Conservation (phyloP, 768 basidiomycete species). For the Kwoniella botswanensis region DNA sequence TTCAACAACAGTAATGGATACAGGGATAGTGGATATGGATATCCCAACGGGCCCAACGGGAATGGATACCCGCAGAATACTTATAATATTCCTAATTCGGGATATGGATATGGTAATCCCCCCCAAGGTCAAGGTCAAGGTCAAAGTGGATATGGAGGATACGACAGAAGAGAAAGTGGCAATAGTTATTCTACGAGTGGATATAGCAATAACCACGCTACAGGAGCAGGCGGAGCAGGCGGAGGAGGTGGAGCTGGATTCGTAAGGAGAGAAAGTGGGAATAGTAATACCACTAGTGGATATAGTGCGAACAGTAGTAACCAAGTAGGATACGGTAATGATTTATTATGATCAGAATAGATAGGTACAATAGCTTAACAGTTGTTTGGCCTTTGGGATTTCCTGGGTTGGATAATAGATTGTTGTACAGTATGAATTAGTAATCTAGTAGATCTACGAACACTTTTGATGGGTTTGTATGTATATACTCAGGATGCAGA, state of each 20-base stretch:
- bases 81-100: background rate
- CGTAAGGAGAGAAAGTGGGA: slow-evolving; percentile 17
- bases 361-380: background rate
- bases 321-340: background rate
- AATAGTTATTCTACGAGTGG: background rate
- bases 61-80: background rate
- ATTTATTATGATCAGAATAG: background rate
- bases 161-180: background rate
- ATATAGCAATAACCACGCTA: background rate
- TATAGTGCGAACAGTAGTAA: slow-evolving; percentile 9
- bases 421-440: background rate
- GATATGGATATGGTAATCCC: slow-evolving; percentile 2
- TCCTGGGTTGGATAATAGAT: background rate
- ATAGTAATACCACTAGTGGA: slow-evolving; percentile 19
- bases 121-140: background rate
- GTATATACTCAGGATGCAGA: too few species aligned
- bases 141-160: slow-evolving; percentile 11
- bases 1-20: background rate
- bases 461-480: too few species aligned
- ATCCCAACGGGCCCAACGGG: background rate
- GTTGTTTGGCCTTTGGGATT: background rate
- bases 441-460: background rate
- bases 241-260: slow-evolving; percentile 9
- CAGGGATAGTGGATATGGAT: slow-evolving; percentile 11
- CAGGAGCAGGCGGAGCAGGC: background rate